phyloP scores from a whole-genome alignment of 805 yeast species.

The Isabelozyma rhagii region DNA sequence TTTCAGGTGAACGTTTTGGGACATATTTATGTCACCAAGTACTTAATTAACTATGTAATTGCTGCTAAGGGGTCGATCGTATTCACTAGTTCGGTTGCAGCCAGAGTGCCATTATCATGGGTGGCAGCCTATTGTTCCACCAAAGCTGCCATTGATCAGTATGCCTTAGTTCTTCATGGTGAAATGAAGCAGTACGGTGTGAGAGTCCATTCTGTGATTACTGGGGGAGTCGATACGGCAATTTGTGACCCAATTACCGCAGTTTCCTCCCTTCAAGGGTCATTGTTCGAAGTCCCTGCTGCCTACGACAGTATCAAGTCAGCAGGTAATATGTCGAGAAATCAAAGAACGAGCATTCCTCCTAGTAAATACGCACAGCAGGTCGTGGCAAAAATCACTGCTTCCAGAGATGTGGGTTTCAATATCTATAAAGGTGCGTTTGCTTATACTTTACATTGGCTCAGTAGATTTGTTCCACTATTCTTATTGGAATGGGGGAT shows the following conservation, averaged over 20 bases:
- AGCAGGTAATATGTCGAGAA: constrained; percentile 19
- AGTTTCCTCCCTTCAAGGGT: constrained; percentile 6
- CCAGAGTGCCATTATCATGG: constrained; percentile 32
- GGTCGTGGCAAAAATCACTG: constrained; percentile 15
- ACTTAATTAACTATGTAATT: constrained; percentile 27
- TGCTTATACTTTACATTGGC: constrained; percentile 16
- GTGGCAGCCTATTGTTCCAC: constrained; percentile 31
- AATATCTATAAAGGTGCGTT: constrained; percentile 24
- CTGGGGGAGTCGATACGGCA: constrained; percentile 39
- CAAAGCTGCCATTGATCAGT: constrained; percentile 37
- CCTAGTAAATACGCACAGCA: constrained; percentile 24
- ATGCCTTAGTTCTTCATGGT: constrained; percentile 28
- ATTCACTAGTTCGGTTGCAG: constrained; percentile 37
- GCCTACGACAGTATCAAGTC: constrained; percentile 15
- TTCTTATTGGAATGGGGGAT: constrained; percentile 19
- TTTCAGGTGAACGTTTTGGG: constrained; percentile 38
- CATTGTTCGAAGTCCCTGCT: constrained; percentile 19
- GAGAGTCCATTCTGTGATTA: constrained; percentile 32
- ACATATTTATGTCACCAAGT: constrained; percentile 32
- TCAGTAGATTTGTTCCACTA: constrained; percentile 18
- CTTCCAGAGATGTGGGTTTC: constrained; percentile 19
- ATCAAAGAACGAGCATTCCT: constrained; percentile 10
- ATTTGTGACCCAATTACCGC: constrained; percentile 16
- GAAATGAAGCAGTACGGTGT: constrained; percentile 40
- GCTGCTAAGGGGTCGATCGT: constrained; percentile 33